Base-by-base conservation (phyloP, 345 rosid species). In the Syzygium aromaticum region DNA sequence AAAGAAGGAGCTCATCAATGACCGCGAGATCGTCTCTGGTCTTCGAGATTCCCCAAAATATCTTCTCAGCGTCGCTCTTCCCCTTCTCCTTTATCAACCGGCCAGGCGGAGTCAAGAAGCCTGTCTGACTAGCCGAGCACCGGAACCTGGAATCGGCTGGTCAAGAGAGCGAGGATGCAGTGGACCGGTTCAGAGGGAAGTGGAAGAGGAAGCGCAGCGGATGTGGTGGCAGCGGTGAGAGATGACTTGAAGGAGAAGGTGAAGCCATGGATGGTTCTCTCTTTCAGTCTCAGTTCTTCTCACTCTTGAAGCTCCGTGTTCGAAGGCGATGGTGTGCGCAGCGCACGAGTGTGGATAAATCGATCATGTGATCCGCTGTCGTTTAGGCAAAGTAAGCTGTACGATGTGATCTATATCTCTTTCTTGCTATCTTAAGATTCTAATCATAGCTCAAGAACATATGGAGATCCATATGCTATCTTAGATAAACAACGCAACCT, bases 21-120 rank as follows among this genome's bases (percentile, higher is more conserved):
- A 95, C 98, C 54, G 96, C 95, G 64, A 97, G 96, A 86, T 96
- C 95, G 88, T 96, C 95, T 85, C 99, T 92, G 84, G 98, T 97
- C 90, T 94, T 95, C 84, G 98, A 93, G 92, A 97, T 96, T 56
- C 98, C 98, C 15, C 95, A 93, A 94, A 93, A 94, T 30, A 96
- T 30, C 93, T 93, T 95, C 53, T 95, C 99, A 6, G 95, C 98
- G 89, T 95, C 98, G 67, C 95, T 96, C 88, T 93, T 95, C 85
- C 97, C 97, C 87, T 96, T 95, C 93, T 97, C 97, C 90, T 96
- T 95, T 40, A 95, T 94, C 93, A 96, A 89, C 19, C 98, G 95
- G 77, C 98, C 96, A 7, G 96, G 93, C 25, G 94, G 91, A 22
- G 96, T 90, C 94, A 96, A 97, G 95, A 97, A 95, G 6, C 99